Evolutionary conservation across 306 rosid genomes (phyloP).

Genomic region (Corylus heterophylla): DNA sequence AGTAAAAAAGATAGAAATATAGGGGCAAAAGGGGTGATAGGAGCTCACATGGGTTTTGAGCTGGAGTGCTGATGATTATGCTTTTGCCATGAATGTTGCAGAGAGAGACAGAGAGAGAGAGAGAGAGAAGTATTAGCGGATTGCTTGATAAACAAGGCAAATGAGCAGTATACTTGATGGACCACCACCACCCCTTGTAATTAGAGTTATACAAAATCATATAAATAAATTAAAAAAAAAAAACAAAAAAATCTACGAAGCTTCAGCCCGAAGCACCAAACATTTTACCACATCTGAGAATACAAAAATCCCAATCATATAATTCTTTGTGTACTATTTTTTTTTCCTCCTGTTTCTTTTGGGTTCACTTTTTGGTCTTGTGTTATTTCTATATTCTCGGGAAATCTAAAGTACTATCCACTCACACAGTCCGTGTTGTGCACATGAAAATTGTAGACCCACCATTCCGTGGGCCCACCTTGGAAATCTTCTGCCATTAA

Average conservation of each 20-base stretch:
- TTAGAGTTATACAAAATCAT: conserved; percentile 35
- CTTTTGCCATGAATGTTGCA: conserved; percentile 82
- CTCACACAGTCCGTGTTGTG: conserved; percentile 24
- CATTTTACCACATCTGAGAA: conserved; percentile 19
- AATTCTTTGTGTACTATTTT: conserved; percentile 20
- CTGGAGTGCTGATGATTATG: conserved; percentile 83
- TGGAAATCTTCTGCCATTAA: conserved; percentile 51
- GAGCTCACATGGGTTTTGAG: conserved; percentile 77
- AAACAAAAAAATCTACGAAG: conserved; percentile 22
- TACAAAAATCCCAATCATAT: conserved; percentile 12
- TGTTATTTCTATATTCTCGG: conserved; percentile 37
- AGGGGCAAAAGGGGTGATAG: conserved; percentile 50
- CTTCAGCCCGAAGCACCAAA: conserved; percentile 55
- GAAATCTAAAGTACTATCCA: conserved; percentile 16
- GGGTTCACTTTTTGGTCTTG: conserved; percentile 11
- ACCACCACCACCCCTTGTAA: conserved; percentile 78
- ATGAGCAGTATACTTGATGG: conserved; percentile 79
- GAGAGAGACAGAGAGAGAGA: conserved; percentile 38
- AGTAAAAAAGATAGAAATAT: conserved; percentile 29
- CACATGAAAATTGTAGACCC: conserved; percentile 13
- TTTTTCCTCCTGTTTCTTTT: not conserved
- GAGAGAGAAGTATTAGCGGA: conserved; percentile 39
- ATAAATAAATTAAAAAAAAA: not conserved
- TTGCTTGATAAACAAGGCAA: conserved; percentile 95
- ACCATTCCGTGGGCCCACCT: conserved; percentile 41